Evolutionary conservation across 2,329 filamentous ascomycete species (phyloP), one percentile per base, ranked within the genome.

Genomic region (Remersonia thermophila): DNA sequence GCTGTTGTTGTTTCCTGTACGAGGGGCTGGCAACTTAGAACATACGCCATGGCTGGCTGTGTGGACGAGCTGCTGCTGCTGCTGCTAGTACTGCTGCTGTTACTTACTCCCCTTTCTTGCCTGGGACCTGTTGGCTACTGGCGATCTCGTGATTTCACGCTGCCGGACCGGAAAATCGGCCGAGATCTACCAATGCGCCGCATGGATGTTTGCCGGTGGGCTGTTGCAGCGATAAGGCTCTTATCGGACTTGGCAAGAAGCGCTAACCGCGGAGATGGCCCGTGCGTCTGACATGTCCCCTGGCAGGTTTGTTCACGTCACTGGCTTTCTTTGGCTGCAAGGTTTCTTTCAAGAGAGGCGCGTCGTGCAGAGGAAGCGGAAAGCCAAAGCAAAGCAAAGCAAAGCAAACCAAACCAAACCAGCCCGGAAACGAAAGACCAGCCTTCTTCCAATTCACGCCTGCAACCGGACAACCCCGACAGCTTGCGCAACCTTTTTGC

Each of bases 11-110:
- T n/a, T n/a, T n/a, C n/a, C n/a, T n/a, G n/a, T n/a, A n/a, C n/a
- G n/a, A n/a, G n/a, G n/a, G n/a, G n/a, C n/a, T n/a, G n/a, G n/a
- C n/a, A n/a, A n/a, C n/a, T n/a, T n/a, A n/a, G n/a, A n/a, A n/a
- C n/a, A n/a, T n/a, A n/a, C n/a, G 40, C 41, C 47, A 49, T 49
- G 36, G 27, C 32, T 37, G 10, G 5, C 16, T 6, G 11, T 12
- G 25, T 35, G 20, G 28, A 9, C 14, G 33, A 15, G 18, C 14
- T n/a, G n/a, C n/a, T n/a, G n/a, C n/a, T n/a, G n/a, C n/a, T n/a
- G n/a, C n/a, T n/a, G n/a, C n/a, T n/a, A n/a, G n/a, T n/a, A n/a
- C n/a, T n/a, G n/a, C n/a, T n/a, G n/a, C n/a, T n/a, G n/a, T n/a
- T n/a, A n/a, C n/a, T n/a, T n/a, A n/a, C n/a, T n/a, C n/a, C n/a